Conservation (phyloP, 139 green algal genomes). For the Edaphochlamys debaryana region DNA sequence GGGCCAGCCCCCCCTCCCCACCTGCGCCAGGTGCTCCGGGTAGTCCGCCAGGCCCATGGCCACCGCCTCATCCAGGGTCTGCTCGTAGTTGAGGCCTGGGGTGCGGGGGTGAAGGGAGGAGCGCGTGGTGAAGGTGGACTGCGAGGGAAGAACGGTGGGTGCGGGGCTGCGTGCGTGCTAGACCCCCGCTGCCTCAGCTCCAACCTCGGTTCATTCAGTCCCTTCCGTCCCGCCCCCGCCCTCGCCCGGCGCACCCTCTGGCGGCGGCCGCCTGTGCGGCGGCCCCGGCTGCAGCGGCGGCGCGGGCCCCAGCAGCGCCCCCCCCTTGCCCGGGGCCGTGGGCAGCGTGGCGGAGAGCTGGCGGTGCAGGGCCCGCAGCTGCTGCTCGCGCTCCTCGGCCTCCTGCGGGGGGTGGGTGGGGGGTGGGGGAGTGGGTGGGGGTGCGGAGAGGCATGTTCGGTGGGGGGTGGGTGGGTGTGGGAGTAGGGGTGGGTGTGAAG, state of each 20-base stretch:
- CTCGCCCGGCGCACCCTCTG: neutral
- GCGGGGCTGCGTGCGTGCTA: no score
- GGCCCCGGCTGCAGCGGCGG: neutral
- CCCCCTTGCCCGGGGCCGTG: neutral
- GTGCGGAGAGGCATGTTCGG: neutral
- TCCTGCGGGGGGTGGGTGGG: neutral
- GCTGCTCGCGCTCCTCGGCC: constrained; percentile 14
- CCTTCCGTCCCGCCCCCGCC: neutral
- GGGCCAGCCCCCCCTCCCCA: no score
- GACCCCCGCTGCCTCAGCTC: no score
- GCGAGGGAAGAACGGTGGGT: no score
- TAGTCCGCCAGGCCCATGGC: constrained; percentile 33
- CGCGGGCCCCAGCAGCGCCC: neutral
- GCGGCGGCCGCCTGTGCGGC: neutral
- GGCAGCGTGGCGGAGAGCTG: constrained; percentile 28
- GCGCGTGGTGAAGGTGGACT: neutral
- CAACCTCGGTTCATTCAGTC: no score
- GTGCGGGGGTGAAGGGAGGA: neutral
- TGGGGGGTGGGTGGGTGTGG: no score
- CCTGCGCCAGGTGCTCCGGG: constrained; percentile 27
- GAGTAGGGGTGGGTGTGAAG: no score
- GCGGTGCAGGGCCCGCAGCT: constrained; percentile 34
- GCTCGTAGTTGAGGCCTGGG: constrained; percentile 2
- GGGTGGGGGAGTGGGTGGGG: neutral
- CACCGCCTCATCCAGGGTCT: constrained; percentile 5